Evolutionary conservation across 179 eudicot species (phyloP).

Genomic region (Monotropa hypopitys): DNA sequence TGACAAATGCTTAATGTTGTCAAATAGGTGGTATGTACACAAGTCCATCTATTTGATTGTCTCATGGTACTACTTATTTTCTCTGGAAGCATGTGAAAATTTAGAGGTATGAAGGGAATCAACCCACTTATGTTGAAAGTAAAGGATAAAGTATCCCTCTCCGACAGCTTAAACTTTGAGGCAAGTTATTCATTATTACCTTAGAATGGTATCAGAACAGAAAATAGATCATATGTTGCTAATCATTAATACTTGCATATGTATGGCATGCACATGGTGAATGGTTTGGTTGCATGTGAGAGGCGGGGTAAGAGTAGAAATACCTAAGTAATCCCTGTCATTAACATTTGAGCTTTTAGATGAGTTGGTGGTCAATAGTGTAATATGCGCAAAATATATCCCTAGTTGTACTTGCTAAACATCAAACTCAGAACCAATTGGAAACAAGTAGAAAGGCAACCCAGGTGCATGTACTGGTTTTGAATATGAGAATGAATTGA

Average conservation of each 20-base stretch:
- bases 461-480: neutral
- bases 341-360: neutral
- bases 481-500: neutral
- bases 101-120: neutral
- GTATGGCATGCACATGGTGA: neutral
- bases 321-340: neutral
- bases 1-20: slow-evolving; percentile 43
- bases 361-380: neutral
- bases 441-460: neutral
- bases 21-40: slow-evolving; percentile 37
- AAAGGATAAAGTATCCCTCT: neutral
- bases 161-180: neutral
- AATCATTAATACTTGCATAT: neutral
- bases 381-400: neutral
- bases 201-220: neutral
- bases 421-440: neutral
- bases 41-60: neutral
- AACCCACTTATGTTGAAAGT: neutral
- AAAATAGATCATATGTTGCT: neutral
- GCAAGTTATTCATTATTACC: neutral
- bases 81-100: neutral
- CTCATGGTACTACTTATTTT: neutral
- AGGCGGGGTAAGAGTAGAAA: neutral
- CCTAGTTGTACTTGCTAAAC: neutral
- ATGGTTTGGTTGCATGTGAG: neutral